A percentile compares a stretch with the other conserved stretches of the same genome.
These are phyloP conservation scores for Thelonectria discophora DNA, from an alignment of 2,329 filamentous ascomycete genomes.

Conservation along the genomic window DNA sequence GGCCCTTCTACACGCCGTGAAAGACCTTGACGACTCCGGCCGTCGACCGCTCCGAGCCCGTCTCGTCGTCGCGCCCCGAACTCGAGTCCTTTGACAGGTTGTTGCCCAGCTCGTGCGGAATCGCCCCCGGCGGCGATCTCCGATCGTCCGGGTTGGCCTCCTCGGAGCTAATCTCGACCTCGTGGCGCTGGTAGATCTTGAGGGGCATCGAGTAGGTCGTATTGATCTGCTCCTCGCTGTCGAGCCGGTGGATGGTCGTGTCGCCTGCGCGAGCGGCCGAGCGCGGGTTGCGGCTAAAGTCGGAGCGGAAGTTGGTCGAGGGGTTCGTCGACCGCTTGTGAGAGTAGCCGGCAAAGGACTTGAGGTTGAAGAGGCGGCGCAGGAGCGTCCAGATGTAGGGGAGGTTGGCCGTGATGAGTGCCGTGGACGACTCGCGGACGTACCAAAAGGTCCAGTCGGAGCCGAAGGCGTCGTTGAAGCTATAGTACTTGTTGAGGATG, in stretches of 20 bases:
- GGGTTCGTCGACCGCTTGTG: slow-evolving; percentile 41
- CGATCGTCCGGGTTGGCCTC: slow-evolving; percentile 36
- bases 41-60: slow-evolving; percentile 38
- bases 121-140: slow-evolving; percentile 32
- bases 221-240: slow-evolving; percentile 52
- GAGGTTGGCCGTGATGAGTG: slow-evolving; percentile 54
- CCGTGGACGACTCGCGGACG: slow-evolving; percentile 54
- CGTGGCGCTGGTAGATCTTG: slow-evolving; percentile 49
- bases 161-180: slow-evolving; percentile 44
- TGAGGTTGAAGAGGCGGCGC: slow-evolving; percentile 48
- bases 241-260: slow-evolving; percentile 39
- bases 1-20: slow-evolving; percentile 35
- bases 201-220: slow-evolving; percentile 45
- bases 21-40: slow-evolving; percentile 42
- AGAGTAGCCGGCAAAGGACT: slow-evolving; percentile 46
- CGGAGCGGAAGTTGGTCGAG: slow-evolving; percentile 39
- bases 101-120: slow-evolving; percentile 29
- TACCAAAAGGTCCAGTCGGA: slow-evolving; percentile 54
- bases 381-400: slow-evolving; percentile 53
- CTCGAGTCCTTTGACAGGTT: slow-evolving; percentile 33
- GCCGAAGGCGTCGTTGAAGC: slow-evolving; percentile 51
- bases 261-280: slow-evolving; percentile 40
- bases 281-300: slow-evolving; percentile 40
- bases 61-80: slow-evolving; percentile 37
- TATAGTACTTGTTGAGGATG: slow-evolving; percentile 56